Base-by-base conservation (phyloP, 306 rosid genomes). In the Acacia acuminata region DNA sequence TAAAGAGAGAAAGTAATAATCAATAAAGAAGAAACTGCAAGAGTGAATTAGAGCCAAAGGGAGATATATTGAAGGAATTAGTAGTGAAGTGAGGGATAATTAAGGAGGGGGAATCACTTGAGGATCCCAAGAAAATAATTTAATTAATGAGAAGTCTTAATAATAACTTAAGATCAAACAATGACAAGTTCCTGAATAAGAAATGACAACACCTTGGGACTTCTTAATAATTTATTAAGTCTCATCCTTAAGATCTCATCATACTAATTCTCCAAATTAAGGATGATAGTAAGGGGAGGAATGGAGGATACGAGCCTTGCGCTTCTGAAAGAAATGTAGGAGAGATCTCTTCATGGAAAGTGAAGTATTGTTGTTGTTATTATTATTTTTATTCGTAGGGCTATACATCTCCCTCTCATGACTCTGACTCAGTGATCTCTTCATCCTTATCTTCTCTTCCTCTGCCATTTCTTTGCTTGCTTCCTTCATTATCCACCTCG, bases 341-440 rank as follows among this genome's bases (percentile, higher is more conserved):
- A 94, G 87, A 1, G 97, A 94, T 76, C 71, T 89, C 82, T 85
- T 92, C 97, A 94, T 94, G 42, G 89, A 92, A 34, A 87, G 88
- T 0, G 81, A 84, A 42, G 84, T 73, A 5, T 79, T 77, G 38
- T 5, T 38, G 40, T 38, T 2, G 36, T 32, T 32, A 32, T 32
- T 32, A 32, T 3, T 32, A 32, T 50, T 27, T 27, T 27, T 27
- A 27, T 27, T 27, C 0, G 27, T 51, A 53, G 87, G 86, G 12
- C 85, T 78, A 77, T 78, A 65, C 42, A 83, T 7, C 19, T 47
- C 38, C 1, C 38, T 36, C 38, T 36, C 38, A 36, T 43, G 47
- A 44, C 13, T 44, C 13, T 44, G 47, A 44, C 19, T 47, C 24
- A 30, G 79, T 65, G 71, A 43, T 15, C 76, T 85, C 4, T 8